These are phyloP conservation scores for Salix udensis DNA, from an alignment of 345 rosid species.

Conservation along the genomic window DNA sequence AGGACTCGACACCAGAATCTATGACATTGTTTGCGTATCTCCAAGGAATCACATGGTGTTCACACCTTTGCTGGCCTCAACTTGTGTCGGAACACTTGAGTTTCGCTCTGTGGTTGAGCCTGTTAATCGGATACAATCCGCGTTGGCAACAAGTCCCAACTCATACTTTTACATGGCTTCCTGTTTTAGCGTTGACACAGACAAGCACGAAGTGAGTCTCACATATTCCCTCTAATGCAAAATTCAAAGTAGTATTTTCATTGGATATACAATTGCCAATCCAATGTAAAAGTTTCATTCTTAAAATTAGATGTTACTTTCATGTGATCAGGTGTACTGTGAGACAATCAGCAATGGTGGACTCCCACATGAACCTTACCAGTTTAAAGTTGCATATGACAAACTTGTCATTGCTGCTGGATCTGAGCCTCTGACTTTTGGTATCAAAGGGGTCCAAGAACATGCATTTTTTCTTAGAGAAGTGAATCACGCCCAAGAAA, in stretches of 20 bases:
- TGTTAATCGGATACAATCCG: constrained; percentile 69
- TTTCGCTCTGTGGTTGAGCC: constrained; percentile 92
- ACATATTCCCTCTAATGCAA: neutral
- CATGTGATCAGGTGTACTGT: constrained; percentile 59
- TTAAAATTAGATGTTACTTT: neutral
- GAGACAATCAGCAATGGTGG: constrained; percentile 55
- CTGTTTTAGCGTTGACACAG: constrained; percentile 61
- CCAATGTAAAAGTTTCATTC: neutral
- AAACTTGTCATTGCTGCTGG: constrained; percentile 86
- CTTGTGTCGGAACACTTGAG: constrained; percentile 80
- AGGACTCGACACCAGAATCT: constrained; percentile 50
- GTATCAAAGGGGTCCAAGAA: constrained; percentile 81
- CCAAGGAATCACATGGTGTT: constrained; percentile 86
- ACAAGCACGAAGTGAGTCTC: constrained; percentile 62
- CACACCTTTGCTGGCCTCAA: constrained; percentile 76
- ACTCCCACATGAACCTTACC: constrained; percentile 55
- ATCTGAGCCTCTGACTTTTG: constrained; percentile 89
- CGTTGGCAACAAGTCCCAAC: constrained; percentile 63
- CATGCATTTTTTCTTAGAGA: constrained; percentile 87
- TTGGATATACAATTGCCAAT: neutral
- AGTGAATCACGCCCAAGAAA: constrained; percentile 91
- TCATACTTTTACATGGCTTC: constrained; percentile 85
- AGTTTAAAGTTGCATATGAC: constrained; percentile 83
- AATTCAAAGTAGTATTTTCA: neutral
- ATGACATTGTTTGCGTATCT: constrained; percentile 67